Percentiles rank a stretch among this genome's conserved stretches.
phyloP scores from a whole-genome alignment of 2,329 filamentous ascomycete species.

The Myriosclerotinia curreyana region DNA sequence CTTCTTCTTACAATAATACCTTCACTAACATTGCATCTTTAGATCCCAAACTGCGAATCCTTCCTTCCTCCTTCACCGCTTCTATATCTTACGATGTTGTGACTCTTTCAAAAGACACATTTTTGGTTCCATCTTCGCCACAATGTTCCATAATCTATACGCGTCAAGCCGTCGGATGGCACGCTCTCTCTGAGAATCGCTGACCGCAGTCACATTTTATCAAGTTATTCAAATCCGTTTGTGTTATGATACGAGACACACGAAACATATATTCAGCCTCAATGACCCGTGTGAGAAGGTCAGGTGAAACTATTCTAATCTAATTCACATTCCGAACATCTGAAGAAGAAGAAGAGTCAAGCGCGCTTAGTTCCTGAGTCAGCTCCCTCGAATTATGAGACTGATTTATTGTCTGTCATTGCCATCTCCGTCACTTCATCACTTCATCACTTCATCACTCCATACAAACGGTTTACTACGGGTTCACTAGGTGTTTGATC shows the following conservation, averaged over 20 bases:
- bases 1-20: slow-evolving; percentile 9
- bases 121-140: slow-evolving; percentile 11
- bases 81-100: slow-evolving; percentile 11
- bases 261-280: slow-evolving; percentile 18
- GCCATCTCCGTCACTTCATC: slow-evolving; percentile 17
- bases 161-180: slow-evolving; percentile 2
- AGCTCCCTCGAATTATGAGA: slow-evolving; percentile 6
- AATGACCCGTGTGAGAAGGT: slow-evolving; percentile 18
- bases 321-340: slow-evolving; percentile 12
- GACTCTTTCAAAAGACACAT: slow-evolving; percentile 13
- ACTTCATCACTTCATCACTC: slow-evolving; percentile 8
- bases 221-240: not conserved
- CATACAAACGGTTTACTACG: slow-evolving; percentile 14
- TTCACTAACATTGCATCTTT: slow-evolving; percentile 16
- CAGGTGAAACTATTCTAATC: slow-evolving; percentile 13
- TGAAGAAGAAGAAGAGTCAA: slow-evolving; percentile 20
- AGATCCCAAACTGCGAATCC: slow-evolving; percentile 12
- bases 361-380: slow-evolving; percentile 17
- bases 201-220: slow-evolving; percentile 16
- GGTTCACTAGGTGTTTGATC: slow-evolving; percentile 8
- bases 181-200: slow-evolving; percentile 2
- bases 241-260: slow-evolving; percentile 7
- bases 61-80: slow-evolving; percentile 20
- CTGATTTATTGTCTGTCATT: slow-evolving; percentile 12
- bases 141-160: slow-evolving; percentile 13